Evolutionary conservation across 352 stramenopile genomes (phyloP), one percentile per base, ranked within the genome.

Genomic region (Thraustotheca clavata): DNA sequence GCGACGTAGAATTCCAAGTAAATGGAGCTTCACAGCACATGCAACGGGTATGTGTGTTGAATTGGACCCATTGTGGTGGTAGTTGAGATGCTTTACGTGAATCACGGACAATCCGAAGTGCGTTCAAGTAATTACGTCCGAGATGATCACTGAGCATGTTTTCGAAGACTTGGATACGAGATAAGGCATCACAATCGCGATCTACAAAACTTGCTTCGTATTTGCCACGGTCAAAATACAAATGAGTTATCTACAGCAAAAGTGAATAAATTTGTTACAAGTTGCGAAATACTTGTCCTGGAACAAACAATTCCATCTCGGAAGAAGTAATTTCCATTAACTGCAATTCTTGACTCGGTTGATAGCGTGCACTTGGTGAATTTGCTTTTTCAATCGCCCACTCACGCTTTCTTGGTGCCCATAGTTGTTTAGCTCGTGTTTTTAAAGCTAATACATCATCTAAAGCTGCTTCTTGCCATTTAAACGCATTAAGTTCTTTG

Each of bases 1-100:
- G 86, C n/a, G 83, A 93, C 52, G 84, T 95, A 67, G 83, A 91
- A 65, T 92, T 92, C 86, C 86, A 95, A 48, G 86, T 95, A 67
- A 95, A 95, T n/a, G 83, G 83, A 22, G 76, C 84, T 67, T 92
- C 84, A 65, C 86, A 95, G 71, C 82, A 91, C 86, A 91, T 89
- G 71, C 85, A 94, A 14, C 81, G 79, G 27, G 81, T 88, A 69
- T 90, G 88, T 2, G 83, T 92, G 59, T 83, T 83, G 46, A 89
- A 94, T 18, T 80, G 73, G 6, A 89, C 69, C 85, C 85, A 94
- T 52, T 85, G 74, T 0, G 83, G 83, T 0, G 91, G 67, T 7
- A 20, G 41, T 11, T 80, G 77, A 18, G 74, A 76, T 47, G 81
- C 80, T 46, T 76, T 76, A 6, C 85, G 76, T 16, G 77, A 63